These are phyloP conservation scores for Magnusiomyces paraingens DNA, from an alignment of 1,139 yeast genomes.

Conservation along the genomic window DNA sequence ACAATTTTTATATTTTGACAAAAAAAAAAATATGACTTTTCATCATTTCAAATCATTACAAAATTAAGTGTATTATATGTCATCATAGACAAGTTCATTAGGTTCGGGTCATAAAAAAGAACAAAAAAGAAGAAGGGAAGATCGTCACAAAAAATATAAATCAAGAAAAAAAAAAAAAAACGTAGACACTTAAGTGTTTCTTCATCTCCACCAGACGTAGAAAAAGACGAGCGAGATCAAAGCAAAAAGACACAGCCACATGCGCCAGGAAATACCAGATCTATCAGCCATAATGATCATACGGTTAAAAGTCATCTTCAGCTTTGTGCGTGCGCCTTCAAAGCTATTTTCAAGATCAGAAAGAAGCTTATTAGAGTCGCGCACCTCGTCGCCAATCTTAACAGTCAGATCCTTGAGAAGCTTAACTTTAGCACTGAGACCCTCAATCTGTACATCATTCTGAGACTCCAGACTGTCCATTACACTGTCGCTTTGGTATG, in stretches of 20 bases:
- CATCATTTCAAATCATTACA: no score
- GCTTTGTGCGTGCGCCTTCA: constrained; percentile 40
- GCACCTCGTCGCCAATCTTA: constrained; percentile 79
- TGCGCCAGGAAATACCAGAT: constrained; percentile 73
- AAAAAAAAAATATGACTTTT: no score
- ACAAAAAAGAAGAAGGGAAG: no score
- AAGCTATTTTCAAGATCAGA: constrained; percentile 48
- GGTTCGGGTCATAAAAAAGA: no score
- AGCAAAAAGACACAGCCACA: constrained; percentile 66
- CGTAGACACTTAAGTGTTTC: constrained; percentile 1
- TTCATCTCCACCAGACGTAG: constrained; percentile 59
- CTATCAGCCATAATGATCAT: constrained; percentile 79
- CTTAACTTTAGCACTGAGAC: constrained; percentile 64
- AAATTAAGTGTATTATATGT: no score
- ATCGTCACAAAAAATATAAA: neutral
- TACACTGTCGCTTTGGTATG: constrained; percentile 41
- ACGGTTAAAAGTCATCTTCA: constrained; percentile 60
- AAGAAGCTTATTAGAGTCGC: constrained; percentile 59
- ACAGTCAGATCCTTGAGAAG: constrained; percentile 65
- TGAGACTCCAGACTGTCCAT: constrained; percentile 61
- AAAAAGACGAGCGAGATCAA: constrained; percentile 63
- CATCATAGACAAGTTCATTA: no score
- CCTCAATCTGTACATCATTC: constrained; percentile 66
- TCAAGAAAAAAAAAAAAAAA: neutral
- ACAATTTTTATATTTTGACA: no score